Base-by-base conservation (phyloP, 2,329 filamentous ascomycete genomes). In the Sclerotiophoma versabilis region DNA sequence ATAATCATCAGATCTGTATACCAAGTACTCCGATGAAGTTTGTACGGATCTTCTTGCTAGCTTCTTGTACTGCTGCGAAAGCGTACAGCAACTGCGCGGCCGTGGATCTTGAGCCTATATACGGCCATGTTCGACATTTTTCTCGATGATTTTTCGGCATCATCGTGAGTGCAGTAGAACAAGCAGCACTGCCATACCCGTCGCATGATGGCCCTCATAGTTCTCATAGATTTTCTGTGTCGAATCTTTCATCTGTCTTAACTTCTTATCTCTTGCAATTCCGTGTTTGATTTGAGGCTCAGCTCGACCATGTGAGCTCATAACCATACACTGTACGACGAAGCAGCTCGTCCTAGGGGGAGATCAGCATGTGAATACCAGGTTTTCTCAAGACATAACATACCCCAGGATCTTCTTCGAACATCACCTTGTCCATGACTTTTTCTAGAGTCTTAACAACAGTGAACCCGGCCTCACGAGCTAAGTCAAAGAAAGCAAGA, bases 321-420 rank as follows among this genome's bases (percentile, higher is more conserved):
- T 90, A 96, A n/a, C 90, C 90, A 65, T 88, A 92, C 7, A 96
- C 91, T 6, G 91, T 96, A 73, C 90, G 87, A 61, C 91, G 84
- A 49, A 96, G 79, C 60, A 87, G 83, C 76, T 93, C 84, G 74
- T 96, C 92, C 81, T 85, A 5, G 7, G 41, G 20, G 29, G 14
- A 25, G 1, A 14, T 42, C 42, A 58, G 33, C 22, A 27, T 15
- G n/a, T 25, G 27, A 15, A 23, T 10, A 30, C 20, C 11, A 27
- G 12, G 12, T 23, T 9, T 10, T 22, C 3, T 6, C 12, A 5
- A 6, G 14, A 14, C 7, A 7, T 15, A 10, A 76, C 83, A 73
- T 73, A 86, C 84, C 30, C 93, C 93, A 14, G 87, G 89, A 71
- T 97, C 93, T 64, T 92, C 84, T 68, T 93, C 90, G 76, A 98